Conservation (phyloP, 352 stramenopile species). For the Phytophthora cryptogea region DNA sequence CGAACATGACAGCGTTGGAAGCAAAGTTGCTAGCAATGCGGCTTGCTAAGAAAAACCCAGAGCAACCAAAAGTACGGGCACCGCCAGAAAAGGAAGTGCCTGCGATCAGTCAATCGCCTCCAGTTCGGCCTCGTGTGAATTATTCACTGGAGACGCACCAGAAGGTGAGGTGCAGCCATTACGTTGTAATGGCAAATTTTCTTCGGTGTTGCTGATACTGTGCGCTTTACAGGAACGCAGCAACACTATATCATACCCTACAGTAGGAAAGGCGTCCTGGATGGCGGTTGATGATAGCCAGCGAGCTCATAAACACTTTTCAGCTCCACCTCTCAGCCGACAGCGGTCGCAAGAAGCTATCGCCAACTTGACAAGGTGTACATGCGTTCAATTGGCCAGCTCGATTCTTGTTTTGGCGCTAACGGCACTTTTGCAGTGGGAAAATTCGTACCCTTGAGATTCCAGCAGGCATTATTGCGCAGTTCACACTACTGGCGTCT, state of each 20-base stretch:
- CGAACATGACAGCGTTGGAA: slow-evolving; percentile 48
- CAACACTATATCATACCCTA: slow-evolving; percentile 55
- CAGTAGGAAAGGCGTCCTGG: slow-evolving; percentile 64
- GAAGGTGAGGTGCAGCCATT: slow-evolving; percentile 25
- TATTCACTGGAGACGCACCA: slow-evolving; percentile 17
- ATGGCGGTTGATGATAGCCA: slow-evolving; percentile 40
- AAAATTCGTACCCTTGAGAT: slow-evolving; percentile 75
- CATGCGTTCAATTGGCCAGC: background rate
- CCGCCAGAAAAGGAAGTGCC: slow-evolving; percentile 21
- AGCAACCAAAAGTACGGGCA: slow-evolving; percentile 22
- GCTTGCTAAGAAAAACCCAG: slow-evolving; percentile 35
- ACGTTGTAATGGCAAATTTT: background rate
- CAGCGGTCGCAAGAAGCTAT: slow-evolving; percentile 67
- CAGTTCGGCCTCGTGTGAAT: slow-evolving; percentile 5
- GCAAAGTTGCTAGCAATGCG: slow-evolving; percentile 55
- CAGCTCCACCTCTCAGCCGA: slow-evolving; percentile 41
- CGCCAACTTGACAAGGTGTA: slow-evolving; percentile 61
- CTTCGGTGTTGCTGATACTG: background rate
- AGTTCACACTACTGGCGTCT: slow-evolving; percentile 82
- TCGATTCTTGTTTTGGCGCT: slow-evolving; percentile 5
- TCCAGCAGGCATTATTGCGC: slow-evolving; percentile 63
- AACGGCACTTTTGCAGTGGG: slow-evolving; percentile 37
- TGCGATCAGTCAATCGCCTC: slow-evolving; percentile 1
- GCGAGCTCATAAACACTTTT: slow-evolving; percentile 16
- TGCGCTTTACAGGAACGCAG: slow-evolving; percentile 29